A percentile compares a stretch with the other conserved stretches of the same genome.
phyloP scores from a whole-genome alignment of 208 protist genomes.

The Crithidia bombi region DNA sequence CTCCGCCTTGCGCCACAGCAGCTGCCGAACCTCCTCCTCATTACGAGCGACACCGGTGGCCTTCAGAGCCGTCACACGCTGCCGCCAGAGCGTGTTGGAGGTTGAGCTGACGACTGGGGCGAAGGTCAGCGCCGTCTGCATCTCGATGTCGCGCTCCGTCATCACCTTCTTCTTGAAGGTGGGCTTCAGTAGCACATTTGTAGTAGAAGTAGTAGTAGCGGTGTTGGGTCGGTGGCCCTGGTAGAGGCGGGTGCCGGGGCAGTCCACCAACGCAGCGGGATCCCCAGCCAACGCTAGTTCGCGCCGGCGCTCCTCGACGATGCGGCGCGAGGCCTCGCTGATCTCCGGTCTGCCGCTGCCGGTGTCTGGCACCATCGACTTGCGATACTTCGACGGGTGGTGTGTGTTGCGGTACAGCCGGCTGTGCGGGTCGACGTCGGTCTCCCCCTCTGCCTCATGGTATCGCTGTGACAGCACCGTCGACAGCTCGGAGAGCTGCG shows the following conservation, averaged over 20 bases:
- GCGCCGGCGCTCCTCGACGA: constrained; percentile 50
- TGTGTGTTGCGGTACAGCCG: constrained; percentile 56
- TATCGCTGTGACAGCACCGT: constrained; percentile 43
- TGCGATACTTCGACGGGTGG: constrained; percentile 34
- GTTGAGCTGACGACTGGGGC: constrained; percentile 43
- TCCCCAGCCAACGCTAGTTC: constrained; percentile 23
- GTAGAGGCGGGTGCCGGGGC: constrained; percentile 35
- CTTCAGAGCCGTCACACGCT: constrained; percentile 48
- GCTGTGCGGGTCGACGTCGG: constrained; percentile 33
- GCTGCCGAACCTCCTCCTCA: constrained; percentile 47
- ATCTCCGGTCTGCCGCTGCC: constrained; percentile 33
- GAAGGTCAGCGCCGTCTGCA: constrained; percentile 50
- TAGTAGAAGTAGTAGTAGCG: background rate
- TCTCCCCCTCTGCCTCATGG: constrained; percentile 43
- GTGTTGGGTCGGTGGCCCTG: background rate
- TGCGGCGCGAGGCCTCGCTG: constrained; percentile 48
- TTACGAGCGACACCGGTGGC: constrained; percentile 45
- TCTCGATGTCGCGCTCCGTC: constrained; percentile 41
- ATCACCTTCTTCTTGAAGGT: constrained; percentile 43
- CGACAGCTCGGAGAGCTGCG: constrained; percentile 48
- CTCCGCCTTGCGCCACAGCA: constrained; percentile 70
- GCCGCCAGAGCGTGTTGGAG: constrained; percentile 60
- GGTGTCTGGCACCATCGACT: constrained; percentile 6
- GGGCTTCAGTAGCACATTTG: background rate
- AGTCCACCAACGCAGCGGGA: constrained; percentile 18